Evolutionary conservation across 768 basidiomycete species (phyloP).

Genomic region (Cantharellus anzutake): DNA sequence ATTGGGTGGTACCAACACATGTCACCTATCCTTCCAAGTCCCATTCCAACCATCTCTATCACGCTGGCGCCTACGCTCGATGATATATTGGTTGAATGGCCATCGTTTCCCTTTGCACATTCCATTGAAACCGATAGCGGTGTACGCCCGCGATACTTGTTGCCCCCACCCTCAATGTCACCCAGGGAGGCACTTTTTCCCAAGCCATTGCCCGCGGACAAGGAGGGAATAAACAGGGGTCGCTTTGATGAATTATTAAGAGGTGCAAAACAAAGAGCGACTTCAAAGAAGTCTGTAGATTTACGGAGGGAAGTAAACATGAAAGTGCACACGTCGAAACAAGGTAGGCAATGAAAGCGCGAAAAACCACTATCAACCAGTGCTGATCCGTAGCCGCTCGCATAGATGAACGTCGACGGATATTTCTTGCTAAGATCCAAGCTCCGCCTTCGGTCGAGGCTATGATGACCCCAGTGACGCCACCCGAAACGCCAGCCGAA

Average conservation of each 20-base stretch:
- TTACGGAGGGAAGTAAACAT: conserved; percentile 58
- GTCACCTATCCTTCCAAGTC: conserved; percentile 15
- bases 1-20: too few species aligned
- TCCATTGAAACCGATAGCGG: neutral
- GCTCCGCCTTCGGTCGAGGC: conserved; percentile 41
- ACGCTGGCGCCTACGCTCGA: conserved; percentile 41
- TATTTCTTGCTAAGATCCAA: conserved; percentile 54
- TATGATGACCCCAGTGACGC: conserved; percentile 37
- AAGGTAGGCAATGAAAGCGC: conserved; percentile 24
- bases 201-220: conserved; percentile 18
- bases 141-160: conserved; percentile 24
- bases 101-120: neutral
- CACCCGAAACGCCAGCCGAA: conserved; percentile 49
- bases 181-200: conserved; percentile 20
- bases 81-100: conserved; percentile 13
- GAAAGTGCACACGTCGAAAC: conserved; percentile 53
- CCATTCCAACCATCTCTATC: conserved; percentile 50
- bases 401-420: conserved; percentile 38
- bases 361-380: conserved; percentile 10
- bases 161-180: conserved; percentile 22
- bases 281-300: conserved; percentile 19
- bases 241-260: conserved; percentile 46
- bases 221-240: conserved; percentile 37
- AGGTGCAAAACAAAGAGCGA: conserved; percentile 34
- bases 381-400: neutral